Base-by-base conservation (phyloP, 2,329 filamentous ascomycete species). In the Tolypocladium album region DNA sequence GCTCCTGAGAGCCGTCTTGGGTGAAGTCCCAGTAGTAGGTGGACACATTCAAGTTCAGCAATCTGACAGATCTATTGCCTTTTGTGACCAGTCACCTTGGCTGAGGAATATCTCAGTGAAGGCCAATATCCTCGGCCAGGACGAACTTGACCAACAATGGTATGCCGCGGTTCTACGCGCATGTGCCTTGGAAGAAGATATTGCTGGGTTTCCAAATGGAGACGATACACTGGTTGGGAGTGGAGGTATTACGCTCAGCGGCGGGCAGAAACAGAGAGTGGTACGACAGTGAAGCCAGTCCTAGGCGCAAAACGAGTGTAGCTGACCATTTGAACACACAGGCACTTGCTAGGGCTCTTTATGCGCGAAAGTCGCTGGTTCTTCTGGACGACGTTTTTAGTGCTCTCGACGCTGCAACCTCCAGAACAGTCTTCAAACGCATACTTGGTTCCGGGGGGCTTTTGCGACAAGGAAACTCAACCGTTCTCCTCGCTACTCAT, bases 351-450 rank as follows among this genome's bases (percentile, higher is more conserved):
- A 70, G 80, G 15, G 78, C 79, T 1, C 66, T 81, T 0, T 82
- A 79, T 61, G 70, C 75, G 1, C 63, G 70, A 11, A 68, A 66
- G 9, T 64, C 72, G 1, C 66, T 80, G 0, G 22, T 79, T 1
- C 40, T 82, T 3, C 65, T 82, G 0, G 79, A 82, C 59, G 78
- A 82, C 57, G 66, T 73, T 0, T 74, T 81, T 40, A 77, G 77
- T 55, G 75, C 73, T 0, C 69, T 81, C 2, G 79, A 81, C 60
- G 69, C 71, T 1, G 67, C 72, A 5, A 83, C 80, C 0, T 70
- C 76, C 15, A 64, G 72, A 9, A 62, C 68, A 2, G 69, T 82
- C 6, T 77, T 81, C 42, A 65, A 73, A 12, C 70, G 71, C 4
- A 66, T 82, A 0, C 65, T 82, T 5, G 74, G 75, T 0, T 43